Evolutionary conservation across 805 yeast genomes (phyloP), one percentile per base, ranked within the genome.

Genomic region (Suhomyces sp.): DNA sequence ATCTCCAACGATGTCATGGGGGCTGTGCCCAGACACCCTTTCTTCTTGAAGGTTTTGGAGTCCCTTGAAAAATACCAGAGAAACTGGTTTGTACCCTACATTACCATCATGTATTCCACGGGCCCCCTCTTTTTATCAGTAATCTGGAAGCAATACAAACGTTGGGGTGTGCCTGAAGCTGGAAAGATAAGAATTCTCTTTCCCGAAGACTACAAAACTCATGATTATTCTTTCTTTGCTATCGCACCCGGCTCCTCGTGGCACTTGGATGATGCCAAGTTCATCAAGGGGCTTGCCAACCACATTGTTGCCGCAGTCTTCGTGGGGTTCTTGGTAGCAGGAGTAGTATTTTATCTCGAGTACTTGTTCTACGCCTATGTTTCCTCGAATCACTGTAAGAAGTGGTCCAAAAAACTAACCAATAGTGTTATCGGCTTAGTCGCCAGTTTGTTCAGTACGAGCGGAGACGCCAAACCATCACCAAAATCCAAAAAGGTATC

Each of bases 1-100:
- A 78, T 90, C 25, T 85, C 95, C 4, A 90, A 90, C 58, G 96
- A 88, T 56, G 88, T 88, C 11, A 84, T 90, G 95, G 96, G 95
- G 8, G 68, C 91, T 3, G 81, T 83, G 9, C 95, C 95, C 21
- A 68, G 72, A 31, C 97, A 90, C 59, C 95, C 96, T 3, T 86
- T 88, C 62, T 87, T 86, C 65, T 57, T 73, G 31, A 81, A 80
- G 52, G 83, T 74, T 12, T 73, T 87, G 41, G 83, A 81, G 42
- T 74, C 74, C 30, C 68, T 90, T 41, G 60, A 78, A 42, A 68
- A 61, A 33, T 79, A 87, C 52, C 70, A 74, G 47, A 56, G 64
- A 29, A 83, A 85, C 59, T 88, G 95, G 84, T 61, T 83, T 23
- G 79, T 87, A 12, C 95, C 96, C 10, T 90, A 90, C 63, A 67